These are phyloP conservation scores for Russula foetens DNA, from an alignment of 768 basidiomycete genomes.

Conservation along the genomic window DNA sequence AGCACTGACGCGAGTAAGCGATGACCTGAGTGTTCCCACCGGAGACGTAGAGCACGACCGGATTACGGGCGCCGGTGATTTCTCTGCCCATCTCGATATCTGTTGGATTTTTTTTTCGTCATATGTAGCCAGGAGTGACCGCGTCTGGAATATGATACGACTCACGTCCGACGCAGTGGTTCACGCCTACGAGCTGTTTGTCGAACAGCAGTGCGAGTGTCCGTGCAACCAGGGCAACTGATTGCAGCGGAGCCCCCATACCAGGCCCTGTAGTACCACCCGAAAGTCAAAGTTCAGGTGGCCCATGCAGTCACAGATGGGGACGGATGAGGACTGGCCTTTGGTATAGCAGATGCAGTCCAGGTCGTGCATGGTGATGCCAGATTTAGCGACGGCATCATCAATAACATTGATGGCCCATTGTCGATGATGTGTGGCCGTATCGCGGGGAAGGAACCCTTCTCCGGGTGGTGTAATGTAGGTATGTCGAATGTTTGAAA, in stretches of 20 bases:
- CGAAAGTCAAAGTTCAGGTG: neutral
- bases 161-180: conserved; percentile 97
- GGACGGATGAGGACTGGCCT: conserved; percentile 39
- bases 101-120: conserved; percentile 26
- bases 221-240: conserved; percentile 88
- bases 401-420: conserved; percentile 82
- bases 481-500: conserved; percentile 95
- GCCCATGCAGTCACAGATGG: neutral
- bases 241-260: conserved; percentile 96
- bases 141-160: neutral
- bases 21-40: conserved; percentile 99
- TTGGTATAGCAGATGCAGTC: conserved; percentile 98
- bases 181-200: conserved; percentile 95
- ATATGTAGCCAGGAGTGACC: neutral
- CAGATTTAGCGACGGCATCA: conserved; percentile 62
- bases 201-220: conserved; percentile 80
- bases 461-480: conserved; percentile 98
- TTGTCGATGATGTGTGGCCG: conserved; percentile 90
- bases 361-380: conserved; percentile 63
- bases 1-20: conserved; percentile 94
- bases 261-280: conserved; percentile 83
- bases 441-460: conserved; percentile 94
- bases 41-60: conserved; percentile 95
- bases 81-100: conserved; percentile 99
- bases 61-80: conserved; percentile 90